Percentiles rank a stretch among this genome's conserved stretches.
These are phyloP conservation scores for Ceratobasidium sp. DNA, from an alignment of 1,284 basidiomycete genomes.

Conservation along the genomic window DNA sequence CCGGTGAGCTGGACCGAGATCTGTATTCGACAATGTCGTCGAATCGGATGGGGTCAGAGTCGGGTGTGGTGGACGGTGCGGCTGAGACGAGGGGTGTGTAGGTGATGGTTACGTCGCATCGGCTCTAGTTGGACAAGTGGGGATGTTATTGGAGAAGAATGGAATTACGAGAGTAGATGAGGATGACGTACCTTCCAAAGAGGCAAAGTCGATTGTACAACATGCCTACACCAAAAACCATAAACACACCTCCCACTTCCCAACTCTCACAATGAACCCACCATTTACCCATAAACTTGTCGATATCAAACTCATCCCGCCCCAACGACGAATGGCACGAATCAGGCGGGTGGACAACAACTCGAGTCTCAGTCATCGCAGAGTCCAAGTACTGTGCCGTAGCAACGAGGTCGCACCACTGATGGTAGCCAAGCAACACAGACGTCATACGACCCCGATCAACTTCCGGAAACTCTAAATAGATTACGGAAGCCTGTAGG, in stretches of 20 bases:
- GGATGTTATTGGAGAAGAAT: no score
- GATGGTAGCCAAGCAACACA: neutral
- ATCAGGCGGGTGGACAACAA: conserved; percentile 40
- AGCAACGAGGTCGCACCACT: neutral
- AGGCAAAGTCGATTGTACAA: conserved; percentile 63
- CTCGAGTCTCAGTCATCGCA: neutral
- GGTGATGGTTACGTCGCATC: conserved; percentile 64
- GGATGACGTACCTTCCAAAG: conserved; percentile 62
- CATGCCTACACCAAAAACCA: conserved; percentile 55
- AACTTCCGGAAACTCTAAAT: neutral
- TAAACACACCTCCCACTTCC: conserved; percentile 1
- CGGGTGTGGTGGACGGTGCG: conserved; percentile 48
- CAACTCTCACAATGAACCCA: conserved; percentile 37
- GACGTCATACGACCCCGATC: neutral
- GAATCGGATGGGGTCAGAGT: conserved; percentile 53
- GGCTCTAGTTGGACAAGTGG: conserved; percentile 56
- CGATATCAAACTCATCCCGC: conserved; percentile 55
- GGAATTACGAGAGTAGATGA: neutral
- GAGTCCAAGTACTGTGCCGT: neutral
- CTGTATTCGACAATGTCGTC: conserved; percentile 62
- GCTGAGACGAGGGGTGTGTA: conserved; percentile 55
- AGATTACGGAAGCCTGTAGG: neutral
- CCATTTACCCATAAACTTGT: conserved; percentile 63
- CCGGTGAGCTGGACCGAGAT: conserved; percentile 52
- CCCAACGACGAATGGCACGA: conserved; percentile 53